Evolutionary conservation across 768 basidiomycete genomes (phyloP), one percentile per base, ranked within the genome.

Genomic region (Panus rudis): DNA sequence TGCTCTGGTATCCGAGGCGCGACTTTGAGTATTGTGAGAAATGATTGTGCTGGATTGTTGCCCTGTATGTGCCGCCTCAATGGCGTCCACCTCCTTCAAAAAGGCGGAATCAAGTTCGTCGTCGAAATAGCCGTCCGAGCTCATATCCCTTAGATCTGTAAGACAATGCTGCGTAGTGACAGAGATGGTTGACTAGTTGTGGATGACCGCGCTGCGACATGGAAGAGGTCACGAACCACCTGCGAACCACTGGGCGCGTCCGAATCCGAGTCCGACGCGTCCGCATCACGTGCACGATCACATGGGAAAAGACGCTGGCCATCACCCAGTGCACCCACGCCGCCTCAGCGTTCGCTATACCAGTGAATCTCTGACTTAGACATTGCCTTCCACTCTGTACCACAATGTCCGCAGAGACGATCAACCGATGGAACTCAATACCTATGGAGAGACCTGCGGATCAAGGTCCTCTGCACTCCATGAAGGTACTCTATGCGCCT

Each of bases 351-450:
- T n/a, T n/a, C n/a, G n/a, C n/a, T n/a, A n/a, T n/a, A n/a, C n/a
- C n/a, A n/a, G n/a, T n/a, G n/a, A n/a, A n/a, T n/a, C n/a, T n/a
- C n/a, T 6, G 28, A 23, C 37, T 17, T 11, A 32, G 50, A 41
- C 52, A 52, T 46, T 16, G 13, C 19, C 12, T 27, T 20, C 40
- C 30, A 11, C 23, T 31, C 27, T 17, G 16, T 26, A 31, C 26
- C 45, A 33, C 28, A 21, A 87, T 86, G 85, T 84, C 84, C 21
- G 70, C 70, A 41, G 68, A 73, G 49, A 72, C 73, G 12, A 69
- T 86, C 49, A 78, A 81, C 23, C 71, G 80, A 33, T 87, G 84
- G 84, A 84, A 85, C 48, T 76, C 80, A 11, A 81, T 84, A 25
- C 73, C 82, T 48, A 70, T 68, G 63, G 48, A 55, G 22, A 63